Base-by-base conservation (phyloP, 2,329 filamentous ascomycete genomes). In the Gnomoniopsis sp. region DNA sequence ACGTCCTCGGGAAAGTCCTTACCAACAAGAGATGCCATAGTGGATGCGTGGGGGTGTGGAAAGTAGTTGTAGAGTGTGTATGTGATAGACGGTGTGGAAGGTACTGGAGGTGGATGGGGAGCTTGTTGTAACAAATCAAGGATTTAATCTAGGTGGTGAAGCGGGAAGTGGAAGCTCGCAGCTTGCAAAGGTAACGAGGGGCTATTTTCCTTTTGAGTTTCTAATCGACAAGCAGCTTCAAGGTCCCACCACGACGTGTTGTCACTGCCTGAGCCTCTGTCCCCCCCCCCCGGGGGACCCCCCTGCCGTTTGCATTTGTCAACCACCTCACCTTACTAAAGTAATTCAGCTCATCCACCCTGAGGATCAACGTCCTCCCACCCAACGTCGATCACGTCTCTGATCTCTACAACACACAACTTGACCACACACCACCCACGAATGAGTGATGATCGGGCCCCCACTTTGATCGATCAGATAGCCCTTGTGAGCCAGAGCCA, bases 1-100 rank as follows among this genome's bases (percentile, higher is more conserved):
- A 96, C 88, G 67, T 83, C 88, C 67, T 86, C 79, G 66, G 93
- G 93, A 82, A 98, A 93, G 72, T 80, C 79, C 74, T 96, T 91
- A 71, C 93, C 93, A 72, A 83, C 83, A 30, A 59, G 53, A n/a
- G 56, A 53, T 46, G 60, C 53, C 60, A 62, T 62, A 34, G 33
- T 57, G 53, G 21, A 10, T 23, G 22, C 17, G 74, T 22, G 26
- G 22, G 41, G 50, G 11, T 22, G 36, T 12, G n/a, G 21, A 19
- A n/a, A 11, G 30, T 46, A 12, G 44, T 8, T 2, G 17, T 36
- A 11, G 15, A 19, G 17, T 23, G 14, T 26, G 21, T 15, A 12
- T 61, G 62, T 75, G 59, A 55, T 50, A 41, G 52, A 53, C 59
- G 43, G 23, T 30, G 30, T 14, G 22, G 14, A 21, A 48, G 30